Base-by-base conservation (phyloP, 2,329 filamentous ascomycete genomes). In the Trichoderma lentiforme region DNA sequence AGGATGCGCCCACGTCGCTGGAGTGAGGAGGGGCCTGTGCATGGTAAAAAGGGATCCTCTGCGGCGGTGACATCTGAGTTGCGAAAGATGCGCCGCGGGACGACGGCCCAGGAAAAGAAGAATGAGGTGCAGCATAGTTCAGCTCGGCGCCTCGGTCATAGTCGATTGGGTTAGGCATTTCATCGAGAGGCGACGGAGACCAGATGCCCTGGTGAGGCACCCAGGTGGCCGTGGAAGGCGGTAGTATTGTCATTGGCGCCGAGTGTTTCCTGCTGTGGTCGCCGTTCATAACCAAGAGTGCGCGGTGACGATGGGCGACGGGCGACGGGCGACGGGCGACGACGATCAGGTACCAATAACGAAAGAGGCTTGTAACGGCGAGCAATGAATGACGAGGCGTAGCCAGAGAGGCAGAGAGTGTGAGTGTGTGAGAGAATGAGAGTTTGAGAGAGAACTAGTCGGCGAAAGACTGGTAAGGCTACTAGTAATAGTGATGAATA, bases 21-120 rank as follows among this genome's bases (percentile, higher is more conserved):
- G 21, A 36, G 30, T 73, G 69, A 78, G 74, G 14, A 78, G 70
- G 51, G 77, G 75, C 70, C 77, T 82, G 64, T 77, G 74, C 76
- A 79, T 79, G 75, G 73, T 81, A 71, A 14, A 58, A 24, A 24
- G 47, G 32, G 3, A 34, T 5, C 64, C 32, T 30, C 34, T 32
- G 26, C 63, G 76, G 69, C 73, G 75, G 75, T 75, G 74, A 74
- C 57, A 34, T 30, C 4, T 11, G 18, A 34, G n/a, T 21, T 2
- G 43, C n/a, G n/a, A 51, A 51, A 6, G 43, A 51, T 51, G 43
- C 43, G 43, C 43, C 2, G 43, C n/a, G 43, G n/a, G 43, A 51
- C 43, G 43, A 51, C n/a, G 43, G n/a, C 8, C 9, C 8, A 51
- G 43, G 43, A 51, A 12, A 51, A 51, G 18, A 51, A 5, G 9